A percentile compares a stretch with the other conserved stretches of the same genome.
Evolutionary conservation across 2,329 filamentous ascomycete genomes (phyloP).

Genomic region (Ceratocystis papillata): DNA sequence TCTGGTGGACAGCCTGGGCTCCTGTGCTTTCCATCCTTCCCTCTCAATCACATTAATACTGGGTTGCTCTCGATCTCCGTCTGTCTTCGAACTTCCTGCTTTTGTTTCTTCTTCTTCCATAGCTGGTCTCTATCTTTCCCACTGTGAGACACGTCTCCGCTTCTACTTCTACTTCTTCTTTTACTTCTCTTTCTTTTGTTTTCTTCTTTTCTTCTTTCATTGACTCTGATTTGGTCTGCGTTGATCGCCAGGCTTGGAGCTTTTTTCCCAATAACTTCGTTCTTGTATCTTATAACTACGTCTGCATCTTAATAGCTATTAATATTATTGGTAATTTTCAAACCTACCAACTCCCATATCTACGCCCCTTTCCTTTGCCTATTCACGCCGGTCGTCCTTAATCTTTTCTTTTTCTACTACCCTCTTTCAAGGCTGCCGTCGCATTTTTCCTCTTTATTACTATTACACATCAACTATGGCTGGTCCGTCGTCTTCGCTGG

Average conservation of each 20-base stretch:
- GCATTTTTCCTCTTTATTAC: constrained; percentile 28
- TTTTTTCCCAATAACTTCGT: constrained; percentile 19
- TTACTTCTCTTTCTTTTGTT: constrained; percentile 27
- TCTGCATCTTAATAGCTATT: constrained; percentile 9
- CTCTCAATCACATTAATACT: neutral
- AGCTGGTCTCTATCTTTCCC: constrained; percentile 25
- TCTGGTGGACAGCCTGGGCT: neutral
- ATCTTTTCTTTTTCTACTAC: constrained; percentile 6
- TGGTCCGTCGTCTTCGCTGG: constrained; percentile 41
- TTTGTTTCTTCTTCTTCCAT: constrained; percentile 28
- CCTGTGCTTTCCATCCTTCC: neutral
- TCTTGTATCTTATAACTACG: constrained; percentile 26
- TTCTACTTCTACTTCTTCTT: constrained; percentile 28
- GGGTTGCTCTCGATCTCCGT: neutral
- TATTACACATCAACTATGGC: neutral
- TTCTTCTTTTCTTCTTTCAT: constrained; percentile 12
- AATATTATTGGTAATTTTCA: constrained; percentile 14
- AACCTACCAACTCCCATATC: constrained; percentile 1
- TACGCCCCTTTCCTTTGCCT: constrained; percentile 13
- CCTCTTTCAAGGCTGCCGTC: neutral
- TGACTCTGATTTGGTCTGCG: neutral
- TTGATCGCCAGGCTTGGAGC: constrained; percentile 2
- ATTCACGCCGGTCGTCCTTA: constrained; percentile 18
- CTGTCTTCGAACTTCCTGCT: neutral
- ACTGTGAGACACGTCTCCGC: constrained; percentile 28